Percentiles rank a stretch among this genome's conserved stretches.
Conservation (phyloP, 1,284 basidiomycete genomes). For the Sporisorium iseilematis-ciliati region DNA sequence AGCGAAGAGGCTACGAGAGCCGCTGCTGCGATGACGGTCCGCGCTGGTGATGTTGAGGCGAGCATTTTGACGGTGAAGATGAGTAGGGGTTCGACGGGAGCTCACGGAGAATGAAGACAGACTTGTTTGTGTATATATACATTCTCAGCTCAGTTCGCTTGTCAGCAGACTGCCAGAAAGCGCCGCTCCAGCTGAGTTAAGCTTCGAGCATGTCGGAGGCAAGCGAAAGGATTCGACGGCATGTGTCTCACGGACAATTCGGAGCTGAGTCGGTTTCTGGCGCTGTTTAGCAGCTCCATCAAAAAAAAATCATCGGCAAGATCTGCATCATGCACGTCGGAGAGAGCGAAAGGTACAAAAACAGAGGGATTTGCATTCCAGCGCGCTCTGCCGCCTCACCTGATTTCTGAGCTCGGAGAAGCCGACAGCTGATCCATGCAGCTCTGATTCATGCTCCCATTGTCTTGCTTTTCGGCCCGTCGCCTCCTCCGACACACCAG, state of each 20-base stretch:
- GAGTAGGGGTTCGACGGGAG: neutral
- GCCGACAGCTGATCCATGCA: neutral
- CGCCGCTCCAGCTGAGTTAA: neutral
- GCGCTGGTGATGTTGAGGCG: conserved; percentile 8
- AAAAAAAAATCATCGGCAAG: conserved; percentile 1
- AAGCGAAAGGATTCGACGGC: neutral
- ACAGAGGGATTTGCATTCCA: neutral
- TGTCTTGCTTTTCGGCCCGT: neutral
- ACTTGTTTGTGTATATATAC: neutral
- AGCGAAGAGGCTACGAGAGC: conserved; percentile 6
- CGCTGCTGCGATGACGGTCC: conserved; percentile 10
- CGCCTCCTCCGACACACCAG: neutral
- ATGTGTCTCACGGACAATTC: neutral
- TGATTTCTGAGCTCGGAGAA: neutral
- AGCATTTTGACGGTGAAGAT: conserved; percentile 15
- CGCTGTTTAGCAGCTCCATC: neutral
- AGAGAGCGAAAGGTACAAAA: conserved; percentile 1
- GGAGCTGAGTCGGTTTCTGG: neutral
- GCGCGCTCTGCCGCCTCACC: neutral
- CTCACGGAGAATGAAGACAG: neutral
- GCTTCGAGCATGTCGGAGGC: neutral
- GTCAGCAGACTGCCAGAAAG: neutral
- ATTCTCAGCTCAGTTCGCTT: neutral
- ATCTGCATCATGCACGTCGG: conserved; percentile 43
- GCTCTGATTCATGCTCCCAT: neutral